Evolutionary conservation across 1,139 yeast genomes (phyloP), one percentile per base, ranked within the genome.

Genomic region (Debaryomyces psychrophilus): DNA sequence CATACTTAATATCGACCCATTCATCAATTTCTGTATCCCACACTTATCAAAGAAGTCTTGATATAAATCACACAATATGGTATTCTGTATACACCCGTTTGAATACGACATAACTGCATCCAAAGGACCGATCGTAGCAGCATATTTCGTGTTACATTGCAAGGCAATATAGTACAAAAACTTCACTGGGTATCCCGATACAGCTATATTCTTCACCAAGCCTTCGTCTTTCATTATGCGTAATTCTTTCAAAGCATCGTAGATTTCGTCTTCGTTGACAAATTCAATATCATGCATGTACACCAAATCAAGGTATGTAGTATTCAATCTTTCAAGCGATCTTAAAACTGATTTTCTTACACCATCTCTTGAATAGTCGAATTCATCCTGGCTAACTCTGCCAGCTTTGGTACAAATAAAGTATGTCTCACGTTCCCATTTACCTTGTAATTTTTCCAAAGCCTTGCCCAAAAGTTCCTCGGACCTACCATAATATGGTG

Each of bases 401-500:
- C 98, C 97, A 6, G 92, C 96, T 61, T 92, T 92, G 36, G 97
- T 88, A 60, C 92, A 86, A 29, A 92, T 75, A 54, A 77, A 84
- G 62, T 87, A 87, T 15, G 74, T 60, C 6, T 85, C 84, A 48
- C 98, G 76, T 0, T 82, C 73, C 59, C 60, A 76, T 37, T 77
- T 76, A 2, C 58, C 56, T 5, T 59, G 55, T 33, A 83, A 58
- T 8, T 71, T 52, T 23, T 61, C 57, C 51, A 92, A 67, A 0
- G 92, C 93, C 8, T 71, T 53, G 1, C 98, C 98, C 3, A 89
- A 64, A 22, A 90, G 60, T 28, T 68, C 75, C 60, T 92, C 98
- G 4, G 96, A 87, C 0, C 90, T 90, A 0, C 97, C 98, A 60
- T 92, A 92, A 65, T 89, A 92, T 2, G 97, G 96, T 0, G 96